phyloP scores from a whole-genome alignment of 148 eudicot species.

The Bassia scoparia region DNA sequence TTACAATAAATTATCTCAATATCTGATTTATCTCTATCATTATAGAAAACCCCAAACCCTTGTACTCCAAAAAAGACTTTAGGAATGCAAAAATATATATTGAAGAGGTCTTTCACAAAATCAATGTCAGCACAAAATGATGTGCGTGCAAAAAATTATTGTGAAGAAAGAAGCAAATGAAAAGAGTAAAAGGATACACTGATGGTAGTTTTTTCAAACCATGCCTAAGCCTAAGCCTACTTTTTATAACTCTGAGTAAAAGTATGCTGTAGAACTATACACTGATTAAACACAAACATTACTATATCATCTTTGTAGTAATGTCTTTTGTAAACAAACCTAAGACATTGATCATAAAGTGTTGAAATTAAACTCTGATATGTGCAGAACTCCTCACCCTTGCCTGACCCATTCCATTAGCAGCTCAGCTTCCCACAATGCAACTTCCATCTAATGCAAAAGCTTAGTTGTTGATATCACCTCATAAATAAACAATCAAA shows the following conservation, averaged over 20 bases:
- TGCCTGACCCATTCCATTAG: slow-evolving; percentile 80
- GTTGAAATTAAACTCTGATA: neutral
- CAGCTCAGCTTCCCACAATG: slow-evolving; percentile 83
- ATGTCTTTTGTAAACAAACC: neutral
- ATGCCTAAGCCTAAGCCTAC: too few relatives aligned
- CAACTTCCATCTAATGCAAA: slow-evolving; percentile 66
- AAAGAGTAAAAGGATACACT: too few relatives aligned
- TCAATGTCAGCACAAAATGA: too few relatives aligned
- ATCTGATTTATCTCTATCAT: neutral
- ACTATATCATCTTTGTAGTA: neutral
- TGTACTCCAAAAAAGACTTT: neutral
- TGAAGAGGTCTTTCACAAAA: neutral
- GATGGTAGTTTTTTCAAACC: too few relatives aligned
- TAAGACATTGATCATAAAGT: neutral
- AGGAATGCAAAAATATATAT: neutral
- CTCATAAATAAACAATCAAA: neutral
- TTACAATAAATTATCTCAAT: neutral
- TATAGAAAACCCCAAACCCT: neutral
- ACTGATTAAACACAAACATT: too few relatives aligned
- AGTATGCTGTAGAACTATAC: too few relatives aligned
- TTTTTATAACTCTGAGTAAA: too few relatives aligned
- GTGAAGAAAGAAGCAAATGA: too few relatives aligned
- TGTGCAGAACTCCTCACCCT: slow-evolving; percentile 49
- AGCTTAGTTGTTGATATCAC: slow-evolving; percentile 22
- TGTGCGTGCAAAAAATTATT: too few relatives aligned